Conservation (phyloP, 768 basidiomycete genomes). For the Lentinula raphanica region DNA sequence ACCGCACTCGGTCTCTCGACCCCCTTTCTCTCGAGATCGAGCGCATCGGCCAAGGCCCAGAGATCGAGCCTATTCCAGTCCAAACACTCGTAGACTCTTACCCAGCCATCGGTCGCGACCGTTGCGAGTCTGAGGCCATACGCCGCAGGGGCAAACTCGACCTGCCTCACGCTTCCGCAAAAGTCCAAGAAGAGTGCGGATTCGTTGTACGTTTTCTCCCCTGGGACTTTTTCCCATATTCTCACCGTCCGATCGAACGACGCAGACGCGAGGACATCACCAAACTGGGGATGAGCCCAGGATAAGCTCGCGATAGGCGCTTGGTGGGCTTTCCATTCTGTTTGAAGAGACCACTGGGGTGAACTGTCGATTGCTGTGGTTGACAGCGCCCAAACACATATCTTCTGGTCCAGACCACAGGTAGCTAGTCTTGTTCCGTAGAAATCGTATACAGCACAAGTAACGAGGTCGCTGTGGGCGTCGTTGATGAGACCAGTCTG, state of each 20-base stretch:
- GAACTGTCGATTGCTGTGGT: constrained; percentile 73
- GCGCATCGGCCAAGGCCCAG: constrained; percentile 63
- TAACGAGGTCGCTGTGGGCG: constrained; percentile 76
- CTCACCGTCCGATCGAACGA: constrained; percentile 91
- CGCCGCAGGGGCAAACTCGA: constrained; percentile 84
- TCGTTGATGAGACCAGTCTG: constrained; percentile 76
- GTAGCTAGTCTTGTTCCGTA: constrained; percentile 82
- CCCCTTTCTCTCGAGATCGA: background rate
- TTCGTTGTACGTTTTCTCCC: constrained; percentile 63
- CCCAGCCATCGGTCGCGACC: constrained; percentile 80
- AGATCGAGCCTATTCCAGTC: constrained; percentile 66
- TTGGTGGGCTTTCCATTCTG: constrained; percentile 98
- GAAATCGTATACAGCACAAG: constrained; percentile 86
- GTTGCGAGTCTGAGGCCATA: constrained; percentile 92
- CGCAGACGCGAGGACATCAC: constrained; percentile 77
- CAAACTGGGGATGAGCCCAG: constrained; percentile 94
- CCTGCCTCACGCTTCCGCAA: constrained; percentile 75
- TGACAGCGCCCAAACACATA: constrained; percentile 84
- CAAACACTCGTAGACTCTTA: constrained; percentile 88
- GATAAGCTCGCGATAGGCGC: constrained; percentile 77
- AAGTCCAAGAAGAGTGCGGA: constrained; percentile 75
- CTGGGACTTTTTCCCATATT: constrained; percentile 79
- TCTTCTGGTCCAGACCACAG: constrained; percentile 77
- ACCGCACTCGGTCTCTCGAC: too few relatives aligned
- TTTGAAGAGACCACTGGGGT: constrained; percentile 75